phyloP scores from a whole-genome alignment of 2,329 filamentous ascomycete species.

The Sporothrix pallida region DNA sequence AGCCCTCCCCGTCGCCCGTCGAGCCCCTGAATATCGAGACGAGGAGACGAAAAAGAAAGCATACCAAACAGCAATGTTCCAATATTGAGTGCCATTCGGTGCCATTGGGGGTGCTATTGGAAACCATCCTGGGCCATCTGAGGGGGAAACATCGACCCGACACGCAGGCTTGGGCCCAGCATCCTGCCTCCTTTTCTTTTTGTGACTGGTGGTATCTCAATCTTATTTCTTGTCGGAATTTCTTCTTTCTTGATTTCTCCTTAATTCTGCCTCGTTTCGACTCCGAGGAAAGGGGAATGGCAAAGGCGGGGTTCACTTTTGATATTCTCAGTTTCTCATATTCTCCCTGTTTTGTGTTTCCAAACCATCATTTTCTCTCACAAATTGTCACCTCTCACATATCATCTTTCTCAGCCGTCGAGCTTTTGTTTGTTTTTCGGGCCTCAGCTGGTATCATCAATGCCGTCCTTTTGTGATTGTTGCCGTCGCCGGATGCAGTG shows the following conservation, averaged over 20 bases:
- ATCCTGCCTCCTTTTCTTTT: background rate
- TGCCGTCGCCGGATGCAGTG: constrained; percentile 1
- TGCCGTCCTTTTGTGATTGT: background rate
- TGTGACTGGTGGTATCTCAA: constrained; percentile 5
- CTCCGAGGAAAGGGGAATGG: constrained; percentile 15
- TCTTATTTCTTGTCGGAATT: background rate
- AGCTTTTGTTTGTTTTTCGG: background rate
- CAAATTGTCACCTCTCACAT: background rate
- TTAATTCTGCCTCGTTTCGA: background rate
- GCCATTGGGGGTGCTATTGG: background rate
- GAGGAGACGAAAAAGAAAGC: background rate
- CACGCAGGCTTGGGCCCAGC: background rate
- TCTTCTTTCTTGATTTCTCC: background rate
- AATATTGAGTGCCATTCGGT: constrained; percentile 1
- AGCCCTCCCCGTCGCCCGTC: background rate
- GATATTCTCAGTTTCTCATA: background rate
- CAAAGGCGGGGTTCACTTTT: constrained; percentile 4
- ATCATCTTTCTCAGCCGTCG: background rate
- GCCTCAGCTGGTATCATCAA: background rate
- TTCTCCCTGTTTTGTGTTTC: background rate
- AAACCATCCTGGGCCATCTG: background rate
- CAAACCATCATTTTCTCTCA: background rate
- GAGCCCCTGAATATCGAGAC: constrained; percentile 1
- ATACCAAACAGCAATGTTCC: background rate
- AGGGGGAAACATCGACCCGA: background rate